These are phyloP conservation scores for Lichenothelia convexa DNA, from an alignment of 495 filamentous ascomycete species.

Conservation along the genomic window DNA sequence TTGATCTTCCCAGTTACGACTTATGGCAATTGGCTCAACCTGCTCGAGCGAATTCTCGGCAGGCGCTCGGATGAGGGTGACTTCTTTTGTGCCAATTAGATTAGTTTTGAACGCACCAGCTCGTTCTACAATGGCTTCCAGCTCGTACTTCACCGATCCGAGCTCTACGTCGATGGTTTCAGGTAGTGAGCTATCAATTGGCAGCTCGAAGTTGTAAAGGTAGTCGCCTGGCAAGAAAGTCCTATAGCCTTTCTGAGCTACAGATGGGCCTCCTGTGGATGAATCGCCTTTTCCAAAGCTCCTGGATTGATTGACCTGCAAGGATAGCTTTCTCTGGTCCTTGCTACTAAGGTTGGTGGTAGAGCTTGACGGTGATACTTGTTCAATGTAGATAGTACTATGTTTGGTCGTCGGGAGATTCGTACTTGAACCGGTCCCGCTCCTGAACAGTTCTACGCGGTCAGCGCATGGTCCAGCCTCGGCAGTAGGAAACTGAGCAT, in stretches of 20 bases:
- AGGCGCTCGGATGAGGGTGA: conserved; percentile 71
- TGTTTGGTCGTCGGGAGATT: not conserved
- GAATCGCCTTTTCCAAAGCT: conserved; percentile 75
- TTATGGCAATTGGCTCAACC: conserved; percentile 92
- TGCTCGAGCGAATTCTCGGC: conserved; percentile 85
- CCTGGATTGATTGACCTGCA: conserved; percentile 62
- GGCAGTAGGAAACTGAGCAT: conserved; percentile 44
- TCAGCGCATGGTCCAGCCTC: conserved; percentile 49
- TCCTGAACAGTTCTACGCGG: conserved; percentile 31
- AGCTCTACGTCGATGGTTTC: conserved; percentile 85
- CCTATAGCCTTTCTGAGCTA: conserved; percentile 75
- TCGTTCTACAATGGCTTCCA: conserved; percentile 77
- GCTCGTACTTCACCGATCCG: conserved; percentile 71
- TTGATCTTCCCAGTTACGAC: conserved; percentile 93
- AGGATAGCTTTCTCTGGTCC: conserved; percentile 49
- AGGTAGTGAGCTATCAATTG: conserved; percentile 77
- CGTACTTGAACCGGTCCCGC: conserved; percentile 9
- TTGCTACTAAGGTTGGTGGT: conserved; percentile 24
- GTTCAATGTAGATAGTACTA: too few relatives aligned
- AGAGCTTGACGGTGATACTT: conserved; percentile 32
- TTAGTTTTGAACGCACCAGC: conserved; percentile 87
- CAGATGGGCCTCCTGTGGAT: conserved; percentile 33
- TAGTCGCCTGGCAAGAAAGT: conserved; percentile 82
- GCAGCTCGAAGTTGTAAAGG: conserved; percentile 86
- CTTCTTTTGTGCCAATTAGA: conserved; percentile 65